phyloP scores from a whole-genome alignment of 1,284 basidiomycete species.

The Lignosus rhinocerotis region DNA sequence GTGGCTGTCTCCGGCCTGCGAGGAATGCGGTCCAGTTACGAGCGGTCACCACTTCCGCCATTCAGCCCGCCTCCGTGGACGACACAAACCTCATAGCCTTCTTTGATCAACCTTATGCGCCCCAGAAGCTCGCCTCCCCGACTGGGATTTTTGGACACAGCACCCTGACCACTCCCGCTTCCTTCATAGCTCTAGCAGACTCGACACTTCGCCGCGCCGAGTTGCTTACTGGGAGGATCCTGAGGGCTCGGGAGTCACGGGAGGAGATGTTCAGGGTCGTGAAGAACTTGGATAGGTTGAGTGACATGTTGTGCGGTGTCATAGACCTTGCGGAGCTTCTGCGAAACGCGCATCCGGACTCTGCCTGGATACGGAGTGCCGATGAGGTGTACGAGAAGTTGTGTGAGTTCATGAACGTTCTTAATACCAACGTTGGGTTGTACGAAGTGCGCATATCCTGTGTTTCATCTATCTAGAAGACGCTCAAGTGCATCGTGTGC shows the following conservation, averaged over 20 bases:
- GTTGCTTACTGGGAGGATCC: conserved; percentile 72
- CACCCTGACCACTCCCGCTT: conserved; percentile 58
- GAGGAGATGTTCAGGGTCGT: conserved; percentile 81
- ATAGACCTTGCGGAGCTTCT: conserved; percentile 96
- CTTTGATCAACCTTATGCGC: conserved; percentile 62
- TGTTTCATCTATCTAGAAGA: too few species aligned
- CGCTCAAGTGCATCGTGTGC: too few species aligned
- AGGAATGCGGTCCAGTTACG: conserved; percentile 15
- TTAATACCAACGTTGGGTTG: conserved; percentile 94
- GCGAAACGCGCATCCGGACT: conserved; percentile 90
- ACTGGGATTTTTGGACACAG: conserved; percentile 79
- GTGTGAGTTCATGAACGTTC: conserved; percentile 96
- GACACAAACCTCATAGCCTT: conserved; percentile 66
- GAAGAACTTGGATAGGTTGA: conserved; percentile 93
- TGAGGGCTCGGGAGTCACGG: conserved; percentile 64
- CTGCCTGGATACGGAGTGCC: conserved; percentile 79
- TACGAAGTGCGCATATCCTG: too few species aligned
- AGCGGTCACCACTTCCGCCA: conserved; percentile 37
- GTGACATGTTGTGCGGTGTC: conserved; percentile 93
- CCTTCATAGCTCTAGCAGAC: conserved; percentile 65
- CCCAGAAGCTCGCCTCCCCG: conserved; percentile 38
- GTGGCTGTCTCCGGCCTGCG: conserved; percentile 41
- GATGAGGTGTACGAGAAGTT: conserved; percentile 89
- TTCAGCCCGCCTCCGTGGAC: conserved; percentile 56
- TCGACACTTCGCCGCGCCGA: conserved; percentile 75